Evolutionary conservation across 306 rosid genomes (phyloP).

Genomic region (Vigna hirtella): DNA sequence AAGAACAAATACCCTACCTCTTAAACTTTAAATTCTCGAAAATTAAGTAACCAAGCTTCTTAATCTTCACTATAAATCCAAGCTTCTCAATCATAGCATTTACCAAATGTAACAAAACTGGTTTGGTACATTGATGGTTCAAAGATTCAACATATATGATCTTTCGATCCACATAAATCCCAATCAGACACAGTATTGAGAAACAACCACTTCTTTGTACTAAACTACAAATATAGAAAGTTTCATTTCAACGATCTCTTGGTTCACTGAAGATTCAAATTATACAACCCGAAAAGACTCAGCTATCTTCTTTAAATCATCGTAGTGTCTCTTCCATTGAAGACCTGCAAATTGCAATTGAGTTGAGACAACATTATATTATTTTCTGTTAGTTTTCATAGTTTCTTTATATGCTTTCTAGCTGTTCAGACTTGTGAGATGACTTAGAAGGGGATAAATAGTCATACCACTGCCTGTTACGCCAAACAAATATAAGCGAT

Average conservation of each 20-base stretch:
- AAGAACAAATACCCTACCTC: background rate
- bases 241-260: conserved; percentile 30
- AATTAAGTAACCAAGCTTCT: background rate
- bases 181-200: conserved; percentile 31
- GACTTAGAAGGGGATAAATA: conserved; percentile 9
- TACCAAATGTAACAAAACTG: conserved; percentile 37
- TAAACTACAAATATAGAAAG: conserved; percentile 32
- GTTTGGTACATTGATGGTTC: conserved; percentile 12
- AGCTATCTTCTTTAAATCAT: conserved; percentile 76
- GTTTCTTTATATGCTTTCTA: background rate
- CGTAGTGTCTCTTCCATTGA: conserved; percentile 95
- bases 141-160: conserved; percentile 19
- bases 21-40: background rate
- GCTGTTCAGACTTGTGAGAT: conserved; percentile 32
- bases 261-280: conserved; percentile 42
- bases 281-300: conserved; percentile 77
- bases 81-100: conserved; percentile 11
- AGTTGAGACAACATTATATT: conserved; percentile 9
- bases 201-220: conserved; percentile 34
- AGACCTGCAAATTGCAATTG: conserved; percentile 81
- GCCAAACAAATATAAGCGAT: conserved; percentile 86
- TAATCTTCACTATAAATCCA: background rate
- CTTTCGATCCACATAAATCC: conserved; percentile 34
- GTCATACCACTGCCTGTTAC: conserved; percentile 85
- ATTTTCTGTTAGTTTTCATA: background rate